Conservation (phyloP, 2,329 filamentous ascomycete species). For the Neopestalotiopsis rosae region DNA sequence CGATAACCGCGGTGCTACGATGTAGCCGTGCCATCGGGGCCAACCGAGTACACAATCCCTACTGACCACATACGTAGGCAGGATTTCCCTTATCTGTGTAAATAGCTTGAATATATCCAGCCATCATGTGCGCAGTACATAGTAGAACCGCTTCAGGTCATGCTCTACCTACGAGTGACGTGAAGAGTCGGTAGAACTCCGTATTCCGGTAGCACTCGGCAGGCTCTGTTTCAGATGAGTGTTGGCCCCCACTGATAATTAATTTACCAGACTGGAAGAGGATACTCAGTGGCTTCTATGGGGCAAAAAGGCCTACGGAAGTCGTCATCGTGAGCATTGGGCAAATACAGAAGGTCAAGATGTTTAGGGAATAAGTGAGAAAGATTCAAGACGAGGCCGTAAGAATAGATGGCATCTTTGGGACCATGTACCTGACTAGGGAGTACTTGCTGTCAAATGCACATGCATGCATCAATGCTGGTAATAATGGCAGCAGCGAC, state of each 20-base stretch:
- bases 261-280: too few relatives aligned
- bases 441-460: too few relatives aligned
- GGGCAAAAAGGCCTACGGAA: background rate
- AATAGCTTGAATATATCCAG: too few relatives aligned
- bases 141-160: background rate
- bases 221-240: background rate
- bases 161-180: background rate
- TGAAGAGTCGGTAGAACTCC: background rate
- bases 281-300: background rate
- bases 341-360: constrained; percentile 7
- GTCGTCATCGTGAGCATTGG: background rate
- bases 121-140: too few relatives aligned
- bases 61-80: too few relatives aligned
- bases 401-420: background rate
- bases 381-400: background rate
- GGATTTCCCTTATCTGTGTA: too few relatives aligned
- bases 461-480: too few relatives aligned
- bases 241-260: background rate
- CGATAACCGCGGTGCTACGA: background rate
- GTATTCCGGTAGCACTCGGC: background rate
- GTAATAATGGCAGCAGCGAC: too few relatives aligned
- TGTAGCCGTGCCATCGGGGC: too few relatives aligned
- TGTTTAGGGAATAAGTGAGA: background rate
- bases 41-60: too few relatives aligned
- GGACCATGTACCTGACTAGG: too few relatives aligned